Evolutionary conservation across 208 protist genomes (phyloP).

Genomic region (Leptomonas pyrrhocoris): DNA sequence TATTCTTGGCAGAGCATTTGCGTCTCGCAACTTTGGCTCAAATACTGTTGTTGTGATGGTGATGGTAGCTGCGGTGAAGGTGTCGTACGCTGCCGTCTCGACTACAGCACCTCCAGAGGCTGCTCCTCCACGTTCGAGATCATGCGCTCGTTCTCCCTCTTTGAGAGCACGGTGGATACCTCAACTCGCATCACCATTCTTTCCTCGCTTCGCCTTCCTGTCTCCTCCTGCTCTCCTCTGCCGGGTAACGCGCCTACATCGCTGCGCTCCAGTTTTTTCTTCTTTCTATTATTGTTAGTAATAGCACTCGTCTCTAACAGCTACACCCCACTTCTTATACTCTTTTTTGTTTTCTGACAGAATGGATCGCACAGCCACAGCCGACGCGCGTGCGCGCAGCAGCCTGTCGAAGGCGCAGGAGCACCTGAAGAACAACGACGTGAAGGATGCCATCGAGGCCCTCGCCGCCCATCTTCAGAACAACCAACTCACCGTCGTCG

Average conservation of each 20-base stretch:
- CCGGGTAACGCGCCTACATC: too few species aligned
- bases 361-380: conserved; percentile 32
- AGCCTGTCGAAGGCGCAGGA: conserved; percentile 61
- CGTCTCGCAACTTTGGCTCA: background rate
- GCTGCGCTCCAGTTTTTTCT: background rate
- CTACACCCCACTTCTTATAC: background rate
- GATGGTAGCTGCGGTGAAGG: too few species aligned
- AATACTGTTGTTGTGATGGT: too few species aligned
- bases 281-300: background rate
- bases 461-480: conserved; percentile 39
- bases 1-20: too few species aligned
- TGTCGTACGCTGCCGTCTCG: too few species aligned
- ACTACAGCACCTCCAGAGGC: too few species aligned
- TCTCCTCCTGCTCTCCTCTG: too few species aligned
- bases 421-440: conserved; percentile 45
- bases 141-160: too few species aligned
- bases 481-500: conserved; percentile 45
- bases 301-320: background rate
- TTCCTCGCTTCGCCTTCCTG: too few species aligned
- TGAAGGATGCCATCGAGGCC: conserved; percentile 56
- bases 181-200: too few species aligned
- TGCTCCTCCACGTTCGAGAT: too few species aligned
- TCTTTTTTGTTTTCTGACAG: background rate
- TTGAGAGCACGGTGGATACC: too few species aligned
- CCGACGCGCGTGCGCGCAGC: conserved; percentile 49